Conservation (phyloP, 306 rosid species). For the Fagus sylvatica region DNA sequence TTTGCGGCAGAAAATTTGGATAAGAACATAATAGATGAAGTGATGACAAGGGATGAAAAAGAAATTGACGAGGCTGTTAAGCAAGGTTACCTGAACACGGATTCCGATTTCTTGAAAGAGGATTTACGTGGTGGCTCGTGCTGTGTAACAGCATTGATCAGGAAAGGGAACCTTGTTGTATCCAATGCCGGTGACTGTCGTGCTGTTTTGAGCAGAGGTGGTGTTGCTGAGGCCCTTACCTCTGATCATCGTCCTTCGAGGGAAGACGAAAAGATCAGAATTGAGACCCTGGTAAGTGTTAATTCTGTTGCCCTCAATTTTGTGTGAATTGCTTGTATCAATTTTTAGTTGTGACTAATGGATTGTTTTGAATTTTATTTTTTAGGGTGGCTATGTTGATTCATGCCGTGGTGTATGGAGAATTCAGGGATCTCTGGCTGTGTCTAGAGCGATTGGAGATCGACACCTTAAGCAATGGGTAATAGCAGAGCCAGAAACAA, state of each 20-base stretch:
- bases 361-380: conserved; percentile 15
- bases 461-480: conserved; percentile 76
- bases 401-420: conserved; percentile 85
- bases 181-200: conserved; percentile 97
- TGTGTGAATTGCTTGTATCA: conserved; percentile 1
- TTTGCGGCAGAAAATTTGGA: conserved; percentile 74
- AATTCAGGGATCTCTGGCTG: conserved; percentile 88
- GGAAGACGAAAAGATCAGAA: conserved; percentile 76
- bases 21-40: conserved; percentile 66
- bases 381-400: conserved; percentile 96
- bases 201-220: conserved; percentile 81
- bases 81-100: conserved; percentile 78
- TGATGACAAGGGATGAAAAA: conserved; percentile 41
- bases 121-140: conserved; percentile 81
- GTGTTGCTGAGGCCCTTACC: conserved; percentile 82
- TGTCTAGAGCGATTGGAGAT: conserved; percentile 89
- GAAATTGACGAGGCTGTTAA: conserved; percentile 70
- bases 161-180: conserved; percentile 67
- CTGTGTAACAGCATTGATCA: conserved; percentile 79
- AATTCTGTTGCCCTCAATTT: neutral
- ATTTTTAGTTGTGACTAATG: conserved; percentile 25
- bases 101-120: conserved; percentile 72
- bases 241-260: conserved; percentile 86
- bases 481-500: conserved; percentile 88
- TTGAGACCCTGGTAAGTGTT: conserved; percentile 63